Percentiles rank a stretch among this genome's conserved stretches.
These are phyloP conservation scores for Apiospora saccharicola DNA, from an alignment of 2,329 filamentous ascomycete genomes.

Conservation along the genomic window DNA sequence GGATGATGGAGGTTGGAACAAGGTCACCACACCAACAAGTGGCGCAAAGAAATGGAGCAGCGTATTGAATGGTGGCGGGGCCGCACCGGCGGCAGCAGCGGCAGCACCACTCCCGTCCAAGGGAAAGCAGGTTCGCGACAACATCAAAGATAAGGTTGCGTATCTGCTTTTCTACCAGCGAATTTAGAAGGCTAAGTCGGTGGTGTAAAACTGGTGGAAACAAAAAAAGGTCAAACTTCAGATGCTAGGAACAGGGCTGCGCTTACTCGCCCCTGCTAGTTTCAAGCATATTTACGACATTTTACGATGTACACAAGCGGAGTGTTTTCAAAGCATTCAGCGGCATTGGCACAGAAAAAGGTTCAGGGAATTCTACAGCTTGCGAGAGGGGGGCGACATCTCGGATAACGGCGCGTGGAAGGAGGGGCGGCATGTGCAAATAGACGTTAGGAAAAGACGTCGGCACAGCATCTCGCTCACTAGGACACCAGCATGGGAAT, in stretches of 20 bases:
- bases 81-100: conserved; percentile 52
- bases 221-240: conserved; percentile 17
- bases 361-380: conserved; percentile 21
- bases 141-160: conserved; percentile 89
- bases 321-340: conserved; percentile 5
- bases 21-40: conserved; percentile 70
- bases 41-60: conserved; percentile 81
- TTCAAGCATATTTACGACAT: conserved; percentile 15
- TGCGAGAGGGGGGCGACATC: conserved; percentile 11
- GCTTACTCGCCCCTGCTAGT: not conserved
- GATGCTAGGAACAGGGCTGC: not conserved
- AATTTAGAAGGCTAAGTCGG: conserved; percentile 50
- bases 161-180: conserved; percentile 96
- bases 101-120: conserved; percentile 50
- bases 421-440: not conserved
- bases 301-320: conserved; percentile 9
- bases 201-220: conserved; percentile 13
- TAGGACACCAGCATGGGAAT: not conserved
- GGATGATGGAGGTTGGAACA: conserved; percentile 82
- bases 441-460: not conserved
- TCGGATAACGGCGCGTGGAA: not conserved
- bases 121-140: conserved; percentile 66
- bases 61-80: conserved; percentile 70
- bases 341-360: conserved; percentile 18
- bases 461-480: not conserved